Base-by-base conservation (phyloP, 495 filamentous ascomycete species). In the Xylaria grammica region DNA sequence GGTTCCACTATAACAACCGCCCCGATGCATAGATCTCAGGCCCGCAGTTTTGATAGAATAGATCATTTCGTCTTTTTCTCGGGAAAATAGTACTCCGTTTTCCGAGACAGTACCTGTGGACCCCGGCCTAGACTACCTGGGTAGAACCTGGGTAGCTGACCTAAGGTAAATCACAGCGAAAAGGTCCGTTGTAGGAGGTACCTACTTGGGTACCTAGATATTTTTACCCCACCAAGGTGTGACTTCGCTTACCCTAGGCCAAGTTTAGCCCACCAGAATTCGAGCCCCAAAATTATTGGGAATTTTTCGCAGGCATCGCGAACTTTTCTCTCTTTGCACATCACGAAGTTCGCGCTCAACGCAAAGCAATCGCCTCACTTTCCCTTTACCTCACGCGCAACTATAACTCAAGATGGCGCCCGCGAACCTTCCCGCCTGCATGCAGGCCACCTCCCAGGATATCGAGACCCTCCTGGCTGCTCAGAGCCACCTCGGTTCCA, bases 401-500 rank as follows among this genome's bases (percentile, higher is more conserved):
- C 74, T 82, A 69, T 81, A 83, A 81, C 79, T 85, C 85, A 92
- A 86, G 79, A 97, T 97, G 94, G 92, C 94, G 76, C 92, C 94
- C 76, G 83, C 89, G 65, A 94, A 97, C 81, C 90, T 96, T 66
- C 93, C 93, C 74, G 85, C 92, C 52, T 87, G 89, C 69, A 96
- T 97, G 91, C 80, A 83, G 78, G 81, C 83, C 69, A 86, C 84
- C 60, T 81, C 80, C 67, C 75, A 80, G 82, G 95, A 99, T 86
- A 96, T 99, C 85, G 95, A 99, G 91, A 96, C 94, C 92, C 91
- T 99, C 69, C 90, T 99, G 57, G 90, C 93, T 74, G 95, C 95
- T 76, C 93, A 97, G 82, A 90, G 87, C 81, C 95, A 99, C 84
- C 87, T 99, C 68, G 95, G 95, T 77, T 93, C 90, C 83, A 99